Conservation (phyloP, 345 rosid genomes). For the Cardiospermum halicacabum region DNA sequence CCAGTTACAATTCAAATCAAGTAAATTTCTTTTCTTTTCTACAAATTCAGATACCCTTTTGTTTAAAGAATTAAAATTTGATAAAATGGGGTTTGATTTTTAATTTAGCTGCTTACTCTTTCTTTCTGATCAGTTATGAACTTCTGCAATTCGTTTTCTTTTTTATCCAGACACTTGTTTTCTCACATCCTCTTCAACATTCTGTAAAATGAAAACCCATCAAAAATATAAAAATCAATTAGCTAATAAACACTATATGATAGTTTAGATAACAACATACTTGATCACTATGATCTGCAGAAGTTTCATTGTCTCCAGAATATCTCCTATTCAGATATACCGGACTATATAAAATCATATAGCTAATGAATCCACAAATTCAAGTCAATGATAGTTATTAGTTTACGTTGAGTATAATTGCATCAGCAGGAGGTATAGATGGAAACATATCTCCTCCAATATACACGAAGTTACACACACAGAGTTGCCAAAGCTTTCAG, state of each 20-base stretch:
- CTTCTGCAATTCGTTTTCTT: conserved; percentile 34
- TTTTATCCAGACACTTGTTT: conserved; percentile 28
- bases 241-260: neutral
- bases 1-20: no score
- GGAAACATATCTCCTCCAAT: no score
- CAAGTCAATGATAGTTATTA: no score
- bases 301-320: conserved; percentile 23
- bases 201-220: conserved; percentile 28
- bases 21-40: neutral
- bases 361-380: no score
- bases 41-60: no score
- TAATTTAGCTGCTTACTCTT: conserved; percentile 30
- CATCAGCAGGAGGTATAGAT: no score
- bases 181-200: conserved; percentile 16
- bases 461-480: no score
- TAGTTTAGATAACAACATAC: conserved; percentile 20
- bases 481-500: no score
- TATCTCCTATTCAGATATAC: conserved; percentile 22
- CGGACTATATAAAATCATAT: no score
- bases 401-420: no score
- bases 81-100: no score
- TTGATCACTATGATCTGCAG: conserved; percentile 25
- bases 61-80: no score
- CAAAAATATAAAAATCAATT: neutral
- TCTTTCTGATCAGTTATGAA: conserved; percentile 37